Percentiles rank a stretch among this genome's conserved stretches.
Evolutionary conservation across 495 filamentous ascomycete species (phyloP).

Genomic region (Lepraria neglecta): DNA sequence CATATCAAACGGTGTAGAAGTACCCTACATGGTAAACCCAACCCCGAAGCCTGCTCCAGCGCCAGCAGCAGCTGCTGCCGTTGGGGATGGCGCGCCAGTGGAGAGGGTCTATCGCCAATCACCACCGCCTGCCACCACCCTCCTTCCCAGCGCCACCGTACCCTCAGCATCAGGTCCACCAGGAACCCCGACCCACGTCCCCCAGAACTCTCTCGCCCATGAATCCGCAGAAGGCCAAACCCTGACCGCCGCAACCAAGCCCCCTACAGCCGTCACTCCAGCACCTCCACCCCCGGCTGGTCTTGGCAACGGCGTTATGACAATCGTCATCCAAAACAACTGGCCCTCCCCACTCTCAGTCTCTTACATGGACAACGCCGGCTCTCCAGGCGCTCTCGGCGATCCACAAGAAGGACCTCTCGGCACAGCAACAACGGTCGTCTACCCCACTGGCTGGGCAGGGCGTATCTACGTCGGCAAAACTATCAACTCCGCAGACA

Average conservation of each 20-base stretch:
- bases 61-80: background rate
- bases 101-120: background rate
- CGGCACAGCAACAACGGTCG: conserved; percentile 16
- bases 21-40: background rate
- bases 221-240: conserved; percentile 6
- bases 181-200: background rate
- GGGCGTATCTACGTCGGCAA: conserved; percentile 24
- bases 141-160: background rate
- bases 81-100: background rate
- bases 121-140: background rate
- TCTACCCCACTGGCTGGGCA: conserved; percentile 26
- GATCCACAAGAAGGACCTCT: conserved; percentile 8
- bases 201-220: background rate
- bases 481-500: conserved; percentile 15
- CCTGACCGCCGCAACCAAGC: conserved; percentile 4
- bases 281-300: conserved; percentile 9
- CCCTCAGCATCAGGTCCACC: conserved; percentile 1
- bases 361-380: conserved; percentile 17
- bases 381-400: conserved; percentile 11
- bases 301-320: conserved; percentile 16
- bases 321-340: conserved; percentile 15
- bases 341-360: conserved; percentile 16
- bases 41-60: background rate
- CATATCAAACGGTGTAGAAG: background rate
- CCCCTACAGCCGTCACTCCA: conserved; percentile 11